A percentile compares a stretch with the other conserved stretches of the same genome.
Evolutionary conservation across 2,329 filamentous ascomycete genomes (phyloP).

Genomic region (Aureobasidium sp.): DNA sequence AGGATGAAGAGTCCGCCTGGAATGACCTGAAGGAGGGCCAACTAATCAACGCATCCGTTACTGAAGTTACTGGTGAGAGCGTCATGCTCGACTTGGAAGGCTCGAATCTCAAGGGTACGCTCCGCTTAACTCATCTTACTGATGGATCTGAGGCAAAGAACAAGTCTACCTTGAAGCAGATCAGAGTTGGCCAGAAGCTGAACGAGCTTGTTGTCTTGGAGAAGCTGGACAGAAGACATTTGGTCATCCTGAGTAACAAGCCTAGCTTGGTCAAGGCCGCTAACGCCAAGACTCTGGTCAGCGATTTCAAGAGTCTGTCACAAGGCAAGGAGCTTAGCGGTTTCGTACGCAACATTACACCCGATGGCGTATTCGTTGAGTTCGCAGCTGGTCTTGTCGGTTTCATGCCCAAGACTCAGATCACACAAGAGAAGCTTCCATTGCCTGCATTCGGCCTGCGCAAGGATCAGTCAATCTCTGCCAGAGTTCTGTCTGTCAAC

Average conservation of each 20-base stretch:
- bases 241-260: conserved; percentile 75
- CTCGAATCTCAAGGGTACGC: conserved; percentile 66
- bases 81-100: conserved; percentile 65
- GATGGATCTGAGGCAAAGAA: conserved; percentile 80
- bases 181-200: conserved; percentile 76
- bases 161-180: conserved; percentile 67
- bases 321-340: conserved; percentile 64
- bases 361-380: conserved; percentile 78
- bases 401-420: conserved; percentile 69
- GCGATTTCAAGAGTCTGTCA: conserved; percentile 62
- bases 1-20: conserved; percentile 66
- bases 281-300: conserved; percentile 65
- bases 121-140: conserved; percentile 71
- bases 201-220: conserved; percentile 78
- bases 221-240: conserved; percentile 70
- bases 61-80: conserved; percentile 38
- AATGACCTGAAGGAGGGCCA: conserved; percentile 66
- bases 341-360: conserved; percentile 78
- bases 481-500: conserved; percentile 67
- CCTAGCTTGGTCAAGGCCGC: conserved; percentile 71
- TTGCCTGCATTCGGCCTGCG: conserved; percentile 72
- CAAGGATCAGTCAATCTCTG: conserved; percentile 66
- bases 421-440: conserved; percentile 61
- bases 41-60: conserved; percentile 64
- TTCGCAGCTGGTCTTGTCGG: conserved; percentile 73